Percentiles rank a stretch among this genome's conserved stretches.
These are phyloP conservation scores for Syncephalastrum monosporum DNA, from an alignment of 371 early-diverging fungal species.

Conservation along the genomic window DNA sequence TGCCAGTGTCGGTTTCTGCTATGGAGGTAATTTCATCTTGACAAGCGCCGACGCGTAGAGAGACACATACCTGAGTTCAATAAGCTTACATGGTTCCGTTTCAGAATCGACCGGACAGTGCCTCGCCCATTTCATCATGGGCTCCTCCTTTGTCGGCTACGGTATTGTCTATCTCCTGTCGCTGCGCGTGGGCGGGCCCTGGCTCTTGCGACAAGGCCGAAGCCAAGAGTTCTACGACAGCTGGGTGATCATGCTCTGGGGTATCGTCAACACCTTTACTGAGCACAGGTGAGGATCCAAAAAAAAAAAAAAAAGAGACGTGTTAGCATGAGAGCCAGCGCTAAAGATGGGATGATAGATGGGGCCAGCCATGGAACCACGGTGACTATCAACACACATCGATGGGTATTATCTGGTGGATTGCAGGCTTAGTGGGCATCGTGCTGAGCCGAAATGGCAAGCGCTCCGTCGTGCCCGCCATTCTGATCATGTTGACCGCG, in stretches of 20 bases:
- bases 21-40: slow-evolving; percentile 35
- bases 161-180: slow-evolving; percentile 58
- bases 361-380: slow-evolving; percentile 61
- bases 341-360: slow-evolving; percentile 19
- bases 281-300: slow-evolving; percentile 61
- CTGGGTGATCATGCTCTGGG: slow-evolving; percentile 65
- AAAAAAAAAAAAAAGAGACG: background rate
- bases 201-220: slow-evolving; percentile 54
- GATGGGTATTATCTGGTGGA: slow-evolving; percentile 71
- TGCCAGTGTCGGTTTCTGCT: slow-evolving; percentile 63
- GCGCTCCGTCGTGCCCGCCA: slow-evolving; percentile 58
- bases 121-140: slow-evolving; percentile 73
- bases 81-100: background rate
- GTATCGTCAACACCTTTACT: slow-evolving; percentile 69
- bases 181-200: slow-evolving; percentile 58
- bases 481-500: slow-evolving; percentile 64
- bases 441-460: slow-evolving; percentile 53
- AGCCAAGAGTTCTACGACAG: slow-evolving; percentile 75
- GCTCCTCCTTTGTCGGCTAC: slow-evolving; percentile 67
- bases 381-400: slow-evolving; percentile 71
- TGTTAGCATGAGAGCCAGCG: too few relatives aligned
- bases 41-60: background rate
- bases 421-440: slow-evolving; percentile 61
- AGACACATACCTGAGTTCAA: background rate
- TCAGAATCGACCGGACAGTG: slow-evolving; percentile 62